Conservation (phyloP, 1,284 basidiomycete genomes). For the Athelia psychrophila region DNA sequence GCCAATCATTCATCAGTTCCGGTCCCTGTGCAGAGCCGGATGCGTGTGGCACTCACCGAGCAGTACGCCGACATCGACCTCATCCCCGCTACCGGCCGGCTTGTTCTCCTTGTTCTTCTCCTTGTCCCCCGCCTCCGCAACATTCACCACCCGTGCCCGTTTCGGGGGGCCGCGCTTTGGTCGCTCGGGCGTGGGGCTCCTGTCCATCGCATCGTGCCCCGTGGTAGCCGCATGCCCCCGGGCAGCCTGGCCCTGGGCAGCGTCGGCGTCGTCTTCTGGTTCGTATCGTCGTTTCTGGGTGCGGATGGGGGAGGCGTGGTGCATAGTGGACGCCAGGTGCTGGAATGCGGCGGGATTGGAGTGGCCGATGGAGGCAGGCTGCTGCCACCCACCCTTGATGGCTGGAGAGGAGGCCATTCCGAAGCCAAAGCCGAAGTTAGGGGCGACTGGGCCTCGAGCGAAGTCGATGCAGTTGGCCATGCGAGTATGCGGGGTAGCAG, state of each 20-base stretch:
- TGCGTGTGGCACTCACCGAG: conserved; percentile 50
- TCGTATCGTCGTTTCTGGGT: conserved; percentile 63
- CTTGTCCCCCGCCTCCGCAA: conserved; percentile 32
- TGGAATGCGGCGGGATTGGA: conserved; percentile 50
- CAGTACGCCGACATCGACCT: conserved; percentile 75
- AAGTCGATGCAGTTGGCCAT: conserved; percentile 78
- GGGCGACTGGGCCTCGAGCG: conserved; percentile 55
- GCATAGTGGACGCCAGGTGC: conserved; percentile 41
- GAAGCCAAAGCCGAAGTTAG: conserved; percentile 69
- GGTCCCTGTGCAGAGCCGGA: no score
- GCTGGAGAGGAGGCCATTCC: conserved; percentile 36
- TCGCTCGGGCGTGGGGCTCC: conserved; percentile 77
- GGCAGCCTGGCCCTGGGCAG: conserved; percentile 24
- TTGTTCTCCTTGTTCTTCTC: conserved; percentile 44
- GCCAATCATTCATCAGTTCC: conserved; percentile 4
- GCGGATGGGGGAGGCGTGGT: conserved; percentile 35
- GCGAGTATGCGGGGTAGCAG: conserved; percentile 19
- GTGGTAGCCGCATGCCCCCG: conserved; percentile 15
- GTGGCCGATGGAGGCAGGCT: conserved; percentile 23
- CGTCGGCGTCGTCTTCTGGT: conserved; percentile 49
- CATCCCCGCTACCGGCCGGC: conserved; percentile 33
- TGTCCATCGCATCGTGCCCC: conserved; percentile 72
- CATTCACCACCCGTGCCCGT: conserved; percentile 49
- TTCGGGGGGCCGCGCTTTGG: conserved; percentile 66
- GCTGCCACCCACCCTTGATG: conserved; percentile 29